Conservation (phyloP, 306 rosid species). For the Betula pendula region DNA sequence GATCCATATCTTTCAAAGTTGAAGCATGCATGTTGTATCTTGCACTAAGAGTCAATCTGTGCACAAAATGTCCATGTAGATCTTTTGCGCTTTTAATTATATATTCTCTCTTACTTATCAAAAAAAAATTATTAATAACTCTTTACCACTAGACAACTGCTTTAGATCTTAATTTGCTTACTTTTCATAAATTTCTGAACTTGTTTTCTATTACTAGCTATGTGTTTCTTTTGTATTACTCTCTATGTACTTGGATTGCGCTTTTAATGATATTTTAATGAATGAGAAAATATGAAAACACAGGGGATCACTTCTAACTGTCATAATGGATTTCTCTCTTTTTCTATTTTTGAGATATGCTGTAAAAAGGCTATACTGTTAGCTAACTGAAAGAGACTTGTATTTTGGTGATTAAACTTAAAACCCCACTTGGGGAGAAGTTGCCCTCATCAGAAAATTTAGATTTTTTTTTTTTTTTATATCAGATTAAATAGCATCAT, state of each 20-base stretch:
- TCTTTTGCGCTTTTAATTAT: too few species aligned
- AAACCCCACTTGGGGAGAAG: neutral
- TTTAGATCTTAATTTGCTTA: too few species aligned
- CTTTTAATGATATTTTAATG: neutral
- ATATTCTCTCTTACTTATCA: too few species aligned
- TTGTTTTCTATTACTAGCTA: too few species aligned
- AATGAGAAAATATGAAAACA: neutral
- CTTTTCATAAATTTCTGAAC: too few species aligned
- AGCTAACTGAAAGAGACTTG: neutral
- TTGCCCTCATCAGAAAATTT: neutral
- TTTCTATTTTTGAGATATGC: neutral
- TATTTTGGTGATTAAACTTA: neutral
- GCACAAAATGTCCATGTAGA: neutral
- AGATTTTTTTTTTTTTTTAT: slow-evolving; percentile 2
- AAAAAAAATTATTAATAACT: neutral
- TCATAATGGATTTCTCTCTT: neutral
- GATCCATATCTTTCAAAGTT: slow-evolving; percentile 6
- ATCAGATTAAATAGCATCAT: neutral
- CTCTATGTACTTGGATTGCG: too few species aligned
- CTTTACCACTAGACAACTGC: neutral
- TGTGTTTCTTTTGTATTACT: too few species aligned
- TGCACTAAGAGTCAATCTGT: neutral
- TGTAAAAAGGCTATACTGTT: neutral
- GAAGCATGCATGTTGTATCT: slow-evolving; percentile 8
- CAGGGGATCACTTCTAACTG: neutral